Evolutionary conservation across 192 early-diverging fungal genomes (phyloP).

Genomic region (Coemansia sp.): DNA sequence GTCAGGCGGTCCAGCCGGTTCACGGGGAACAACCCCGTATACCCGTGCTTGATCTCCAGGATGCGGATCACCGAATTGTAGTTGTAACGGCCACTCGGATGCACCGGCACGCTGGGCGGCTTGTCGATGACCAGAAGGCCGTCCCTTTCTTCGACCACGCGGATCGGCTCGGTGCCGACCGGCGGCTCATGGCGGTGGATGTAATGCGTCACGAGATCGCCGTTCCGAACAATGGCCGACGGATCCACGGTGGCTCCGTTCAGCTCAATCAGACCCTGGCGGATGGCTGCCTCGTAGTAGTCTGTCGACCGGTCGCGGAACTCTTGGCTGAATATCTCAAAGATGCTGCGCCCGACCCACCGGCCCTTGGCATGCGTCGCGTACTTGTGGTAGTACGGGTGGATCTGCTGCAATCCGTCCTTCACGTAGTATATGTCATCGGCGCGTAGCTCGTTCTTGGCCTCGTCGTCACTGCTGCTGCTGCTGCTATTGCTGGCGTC

Average conservation of each 20-base stretch:
- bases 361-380: slow-evolving; percentile 84
- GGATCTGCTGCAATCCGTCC: slow-evolving; percentile 53
- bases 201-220: slow-evolving; percentile 76
- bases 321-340: slow-evolving; percentile 82
- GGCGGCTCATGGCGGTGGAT: slow-evolving; percentile 97
- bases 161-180: slow-evolving; percentile 62
- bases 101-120: slow-evolving; percentile 85
- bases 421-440: slow-evolving; percentile 33
- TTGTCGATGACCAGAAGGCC: slow-evolving; percentile 85
- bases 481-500: not conserved
- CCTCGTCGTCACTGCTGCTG: not conserved
- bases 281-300: slow-evolving; percentile 85
- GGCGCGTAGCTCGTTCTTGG: not conserved
- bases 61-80: slow-evolving; percentile 81
- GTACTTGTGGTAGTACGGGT: slow-evolving; percentile 82
- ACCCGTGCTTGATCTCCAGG: slow-evolving; percentile 62
- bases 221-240: slow-evolving; percentile 70
- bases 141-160: slow-evolving; percentile 62
- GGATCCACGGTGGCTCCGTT: slow-evolving; percentile 61
- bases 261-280: slow-evolving; percentile 75
- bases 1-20: slow-evolving; percentile 94
- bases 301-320: slow-evolving; percentile 77
- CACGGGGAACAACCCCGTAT: slow-evolving; percentile 61
- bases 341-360: slow-evolving; percentile 75
- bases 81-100: slow-evolving; percentile 78